Conservation (phyloP, 805 yeast genomes). For the Blastobotrys americana region DNA sequence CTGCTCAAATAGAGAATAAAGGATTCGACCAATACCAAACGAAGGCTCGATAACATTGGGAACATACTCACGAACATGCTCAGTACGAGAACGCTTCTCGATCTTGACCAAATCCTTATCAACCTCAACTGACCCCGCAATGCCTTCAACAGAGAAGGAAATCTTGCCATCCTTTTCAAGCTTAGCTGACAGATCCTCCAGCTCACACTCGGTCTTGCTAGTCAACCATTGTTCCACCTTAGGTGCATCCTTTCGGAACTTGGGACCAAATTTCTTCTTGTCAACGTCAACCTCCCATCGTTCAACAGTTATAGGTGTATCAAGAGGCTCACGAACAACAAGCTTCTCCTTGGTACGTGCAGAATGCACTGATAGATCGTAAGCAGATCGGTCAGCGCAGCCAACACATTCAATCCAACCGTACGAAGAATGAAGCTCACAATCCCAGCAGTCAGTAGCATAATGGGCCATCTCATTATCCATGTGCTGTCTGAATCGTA, state of each 20-base stretch:
- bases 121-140: constrained; percentile 56
- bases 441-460: constrained; percentile 99
- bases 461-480: constrained; percentile 99
- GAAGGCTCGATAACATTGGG: constrained; percentile 99
- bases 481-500: constrained; percentile 98
- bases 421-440: constrained; percentile 87
- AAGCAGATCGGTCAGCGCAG: constrained; percentile 98
- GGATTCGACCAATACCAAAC: constrained; percentile 96
- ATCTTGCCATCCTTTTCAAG: constrained; percentile 57
- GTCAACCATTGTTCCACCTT: constrained; percentile 74
- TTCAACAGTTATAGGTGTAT: constrained; percentile 77
- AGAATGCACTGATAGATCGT: constrained; percentile 91
- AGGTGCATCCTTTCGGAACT: constrained; percentile 95
- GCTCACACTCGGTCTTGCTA: constrained; percentile 74
- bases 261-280: constrained; percentile 96
- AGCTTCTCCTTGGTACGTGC: constrained; percentile 92
- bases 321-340: constrained; percentile 85
- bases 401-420: constrained; percentile 99
- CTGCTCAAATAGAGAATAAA: constrained; percentile 90
- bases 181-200: constrained; percentile 67
- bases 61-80: constrained; percentile 88
- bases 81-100: constrained; percentile 69
- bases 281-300: constrained; percentile 77
- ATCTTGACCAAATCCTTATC: constrained; percentile 67
- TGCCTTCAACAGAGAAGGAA: constrained; percentile 57